Conservation (phyloP, 2,329 filamentous ascomycete genomes). For the Acrodontium crateriforme region DNA sequence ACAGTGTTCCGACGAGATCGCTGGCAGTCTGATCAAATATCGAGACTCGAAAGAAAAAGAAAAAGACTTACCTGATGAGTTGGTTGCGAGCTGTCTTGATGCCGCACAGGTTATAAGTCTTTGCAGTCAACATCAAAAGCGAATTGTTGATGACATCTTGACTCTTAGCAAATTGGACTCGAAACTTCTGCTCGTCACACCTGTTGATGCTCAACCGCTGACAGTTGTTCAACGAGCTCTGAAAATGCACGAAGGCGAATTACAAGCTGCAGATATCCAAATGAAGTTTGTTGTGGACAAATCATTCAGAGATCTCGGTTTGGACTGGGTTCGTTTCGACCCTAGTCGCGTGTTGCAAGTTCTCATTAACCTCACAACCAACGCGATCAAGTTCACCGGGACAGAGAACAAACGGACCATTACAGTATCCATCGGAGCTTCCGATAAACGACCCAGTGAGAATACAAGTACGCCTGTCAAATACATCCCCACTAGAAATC, state of each 20-base stretch:
- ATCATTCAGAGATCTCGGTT: slow-evolving; percentile 42
- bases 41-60: slow-evolving; percentile 28
- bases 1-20: slow-evolving; percentile 65
- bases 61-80: slow-evolving; percentile 19
- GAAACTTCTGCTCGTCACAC: slow-evolving; percentile 57
- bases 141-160: slow-evolving; percentile 62
- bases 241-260: slow-evolving; percentile 67
- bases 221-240: slow-evolving; percentile 52
- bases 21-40: slow-evolving; percentile 33
- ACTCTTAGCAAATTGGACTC: slow-evolving; percentile 66
- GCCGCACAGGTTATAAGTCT: slow-evolving; percentile 64
- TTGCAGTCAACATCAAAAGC: slow-evolving; percentile 68
- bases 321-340: slow-evolving; percentile 60
- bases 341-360: slow-evolving; percentile 64
- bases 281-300: slow-evolving; percentile 50
- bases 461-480: slow-evolving; percentile 35
- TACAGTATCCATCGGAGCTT: slow-evolving; percentile 51
- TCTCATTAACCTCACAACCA: slow-evolving; percentile 63
- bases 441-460: slow-evolving; percentile 38
- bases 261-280: slow-evolving; percentile 54
- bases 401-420: slow-evolving; percentile 49
- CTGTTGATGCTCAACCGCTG: slow-evolving; percentile 53
- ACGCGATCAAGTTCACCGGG: slow-evolving; percentile 71
- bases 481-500: slow-evolving; percentile 46
- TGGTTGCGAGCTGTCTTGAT: slow-evolving; percentile 51